A percentile compares a stretch with the other conserved stretches of the same genome.
These are phyloP conservation scores for Noccaea bulbosa DNA, from an alignment of 345 rosid genomes.

Conservation along the genomic window DNA sequence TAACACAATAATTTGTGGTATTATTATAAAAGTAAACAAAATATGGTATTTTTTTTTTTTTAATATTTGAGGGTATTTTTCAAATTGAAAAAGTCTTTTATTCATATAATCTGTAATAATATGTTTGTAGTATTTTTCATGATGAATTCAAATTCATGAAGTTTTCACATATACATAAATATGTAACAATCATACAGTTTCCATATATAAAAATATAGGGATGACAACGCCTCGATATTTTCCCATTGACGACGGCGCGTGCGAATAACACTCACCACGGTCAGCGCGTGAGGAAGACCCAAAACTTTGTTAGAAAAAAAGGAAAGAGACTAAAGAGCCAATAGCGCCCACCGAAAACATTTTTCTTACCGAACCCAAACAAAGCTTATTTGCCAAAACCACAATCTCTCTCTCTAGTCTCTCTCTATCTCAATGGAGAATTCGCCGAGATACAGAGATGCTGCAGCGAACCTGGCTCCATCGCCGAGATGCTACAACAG, in stretches of 20 bases:
- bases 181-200: too few species aligned
- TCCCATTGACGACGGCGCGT: conserved; percentile 35
- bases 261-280: neutral
- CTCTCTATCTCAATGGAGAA: conserved; percentile 60
- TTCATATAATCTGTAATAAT: too few species aligned
- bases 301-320: neutral
- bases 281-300: conserved; percentile 18
- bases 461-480: conserved; percentile 44
- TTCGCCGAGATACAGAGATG: conserved; percentile 54
- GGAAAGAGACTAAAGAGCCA: conserved; percentile 36
- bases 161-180: too few species aligned
- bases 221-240: neutral
- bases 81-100: too few species aligned
- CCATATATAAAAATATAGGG: too few species aligned
- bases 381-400: conserved; percentile 11
- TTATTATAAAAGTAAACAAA: too few species aligned
- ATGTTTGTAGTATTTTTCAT: too few species aligned
- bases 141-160: too few species aligned
- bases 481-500: conserved; percentile 57
- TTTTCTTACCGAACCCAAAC: conserved; percentile 62
- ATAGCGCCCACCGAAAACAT: conserved; percentile 59
- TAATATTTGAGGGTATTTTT: too few species aligned
- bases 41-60: too few species aligned
- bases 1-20: neutral
- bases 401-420: neutral